A percentile compares a stretch with the other conserved stretches of the same genome.
Evolutionary conservation across 2,329 filamentous ascomycete species (phyloP).

Genomic region (Endocalyx cinctus): DNA sequence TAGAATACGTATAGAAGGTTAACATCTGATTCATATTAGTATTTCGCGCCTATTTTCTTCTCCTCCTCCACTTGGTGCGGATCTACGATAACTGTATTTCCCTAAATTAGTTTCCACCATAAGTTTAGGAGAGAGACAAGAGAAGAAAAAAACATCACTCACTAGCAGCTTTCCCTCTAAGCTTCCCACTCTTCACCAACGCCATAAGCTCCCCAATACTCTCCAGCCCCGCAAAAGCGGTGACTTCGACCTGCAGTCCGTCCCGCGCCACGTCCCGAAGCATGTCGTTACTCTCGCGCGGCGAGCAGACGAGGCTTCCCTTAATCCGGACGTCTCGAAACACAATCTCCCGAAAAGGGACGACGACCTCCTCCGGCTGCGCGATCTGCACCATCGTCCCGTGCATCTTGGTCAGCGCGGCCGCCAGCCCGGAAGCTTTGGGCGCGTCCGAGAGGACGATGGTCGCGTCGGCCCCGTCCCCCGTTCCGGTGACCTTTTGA

Average conservation of each 20-base stretch:
- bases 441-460: conserved; percentile 50
- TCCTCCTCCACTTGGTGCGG: conserved; percentile 28
- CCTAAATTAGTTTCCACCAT: too few species aligned
- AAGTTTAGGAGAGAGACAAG: too few species aligned
- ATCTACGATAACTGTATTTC: conserved; percentile 51
- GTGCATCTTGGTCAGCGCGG: conserved; percentile 55
- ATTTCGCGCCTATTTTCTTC: conserved; percentile 15
- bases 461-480: conserved; percentile 45
- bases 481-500: conserved; percentile 41
- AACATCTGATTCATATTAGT: too few species aligned
- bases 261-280: conserved; percentile 40
- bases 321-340: conserved; percentile 21
- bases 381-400: conserved; percentile 54
- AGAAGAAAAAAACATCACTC: too few species aligned
- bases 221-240: conserved; percentile 46
- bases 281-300: conserved; percentile 42
- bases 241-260: conserved; percentile 44
- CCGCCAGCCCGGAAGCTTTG: conserved; percentile 41
- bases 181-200: conserved; percentile 45
- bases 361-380: conserved; percentile 56
- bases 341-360: conserved; percentile 51
- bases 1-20: too few species aligned
- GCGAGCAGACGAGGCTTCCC: conserved; percentile 35
- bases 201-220: conserved; percentile 46
- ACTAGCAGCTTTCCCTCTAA: conserved; percentile 51